Base-by-base conservation (phyloP, 2,329 filamentous ascomycete species). In the Penicillium sp. region DNA sequence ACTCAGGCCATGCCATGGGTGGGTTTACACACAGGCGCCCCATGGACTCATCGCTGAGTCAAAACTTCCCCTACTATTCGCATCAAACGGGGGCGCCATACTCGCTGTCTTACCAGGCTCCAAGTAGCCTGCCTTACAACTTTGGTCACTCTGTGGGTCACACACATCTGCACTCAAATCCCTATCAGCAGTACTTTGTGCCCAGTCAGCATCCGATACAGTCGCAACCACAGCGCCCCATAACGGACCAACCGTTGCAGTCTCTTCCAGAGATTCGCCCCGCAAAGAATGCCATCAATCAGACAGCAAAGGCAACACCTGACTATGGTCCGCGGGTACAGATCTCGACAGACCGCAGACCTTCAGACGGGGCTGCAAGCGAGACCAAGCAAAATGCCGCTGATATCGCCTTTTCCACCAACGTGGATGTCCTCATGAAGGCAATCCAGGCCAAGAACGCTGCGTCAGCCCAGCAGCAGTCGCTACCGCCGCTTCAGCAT, bases 361-460 rank as follows among this genome's bases (percentile, higher is more conserved):
- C 49, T 8, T n/a, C 34, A 18, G 47, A 40, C 27, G 44, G 41
- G 18, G 7, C 49, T 12, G 10, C 19, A 10, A 22, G 29, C 3
- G 22, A 43, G 4, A 47, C 42, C 39, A 50, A 49, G 14, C 25
- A 42, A 27, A 67, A 75, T 50, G 71, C 55, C 2, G 30, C 22
- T 30, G 75, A 80, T n/a, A 72, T 82, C 33, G 78, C 80, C 52
- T 92, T 91, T 66, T 79, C 81, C n/a, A 95, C 90, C 0, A 82
- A 89, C 51, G 84, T 96, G 31, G 91, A 96, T 66, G 84, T 83
- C 35, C 73, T 97, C 35, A 95, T 96, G 89, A 89, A 86, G 69
- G 82, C 86, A 0, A 92, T 96, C 38, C 90, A 95, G 67, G 75
- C 81, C 37, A 87, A 86, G 62, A 71, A 77, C 30, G 46, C 39